phyloP scores from a whole-genome alignment of 2,329 filamentous ascomycete genomes.

The Pleoardoris graminearum region DNA sequence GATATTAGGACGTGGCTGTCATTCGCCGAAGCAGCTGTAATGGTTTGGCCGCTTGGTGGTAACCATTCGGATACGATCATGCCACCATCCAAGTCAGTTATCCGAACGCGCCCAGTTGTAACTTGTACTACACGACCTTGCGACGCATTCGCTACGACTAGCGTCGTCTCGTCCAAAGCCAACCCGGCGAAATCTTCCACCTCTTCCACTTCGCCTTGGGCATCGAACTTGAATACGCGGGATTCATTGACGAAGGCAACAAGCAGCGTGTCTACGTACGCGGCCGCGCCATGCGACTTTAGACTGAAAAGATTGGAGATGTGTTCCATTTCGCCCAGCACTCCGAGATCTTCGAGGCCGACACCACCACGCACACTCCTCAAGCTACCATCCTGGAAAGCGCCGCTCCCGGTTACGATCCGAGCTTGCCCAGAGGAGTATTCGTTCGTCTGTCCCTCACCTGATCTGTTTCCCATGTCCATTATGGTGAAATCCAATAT shows the following conservation, averaged over 20 bases:
- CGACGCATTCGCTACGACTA: constrained; percentile 69
- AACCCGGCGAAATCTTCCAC: constrained; percentile 75
- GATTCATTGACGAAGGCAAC: constrained; percentile 84
- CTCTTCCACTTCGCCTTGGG: constrained; percentile 81
- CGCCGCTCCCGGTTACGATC: constrained; percentile 90
- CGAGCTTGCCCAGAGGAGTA: constrained; percentile 95
- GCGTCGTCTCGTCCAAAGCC: constrained; percentile 68
- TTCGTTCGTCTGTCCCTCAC: constrained; percentile 78
- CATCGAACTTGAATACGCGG: constrained; percentile 75
- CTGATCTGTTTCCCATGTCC: constrained; percentile 88
- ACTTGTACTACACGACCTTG: constrained; percentile 73
- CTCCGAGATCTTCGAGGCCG: constrained; percentile 82
- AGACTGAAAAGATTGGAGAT: constrained; percentile 75
- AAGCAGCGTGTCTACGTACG: constrained; percentile 69
- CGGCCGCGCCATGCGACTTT: constrained; percentile 53
- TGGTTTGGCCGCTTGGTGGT: constrained; percentile 54
- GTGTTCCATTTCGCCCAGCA: constrained; percentile 76
- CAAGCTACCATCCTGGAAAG: constrained; percentile 83
- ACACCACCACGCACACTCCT: constrained; percentile 92
- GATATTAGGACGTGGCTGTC: constrained; percentile 71
- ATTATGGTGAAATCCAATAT: constrained; percentile 94
- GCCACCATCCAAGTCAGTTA: constrained; percentile 63
- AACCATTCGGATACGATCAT: constrained; percentile 64
- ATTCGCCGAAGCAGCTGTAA: constrained; percentile 80
- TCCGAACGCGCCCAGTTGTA: constrained; percentile 63